Evolutionary conservation across 495 filamentous ascomycete genomes (phyloP), one percentile per base, ranked within the genome.

Genomic region (Elasticomyces elasticus): DNA sequence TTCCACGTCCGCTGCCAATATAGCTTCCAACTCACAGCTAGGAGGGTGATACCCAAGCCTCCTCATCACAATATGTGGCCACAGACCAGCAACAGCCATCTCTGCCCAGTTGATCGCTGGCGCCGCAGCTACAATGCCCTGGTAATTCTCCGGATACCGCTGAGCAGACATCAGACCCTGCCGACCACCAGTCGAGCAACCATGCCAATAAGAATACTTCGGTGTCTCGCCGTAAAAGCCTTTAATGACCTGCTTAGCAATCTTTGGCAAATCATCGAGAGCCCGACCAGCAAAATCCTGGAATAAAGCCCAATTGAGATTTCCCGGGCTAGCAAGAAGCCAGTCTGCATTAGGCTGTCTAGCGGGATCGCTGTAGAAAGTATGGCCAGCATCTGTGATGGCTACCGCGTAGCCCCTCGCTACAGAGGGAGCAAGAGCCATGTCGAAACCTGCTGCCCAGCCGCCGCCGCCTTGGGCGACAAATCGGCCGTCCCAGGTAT

Each of bases 401-500:
- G 51, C 61, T 9, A 50, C 51, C 7, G 51, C 49, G 25, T 55
- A 64, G 22, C 58, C 61, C 2, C 1, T 11, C 0, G 50, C 41
- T 11, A 61, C 22, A 10, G 31, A 22, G n/a, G 49, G 48, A 49
- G 58, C 54, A 6, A 61, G 54, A 12, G n/a, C 9, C n/a, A 20
- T 27, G 6, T 45, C 37, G 0, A 6, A 20, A 17, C 62, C 62
- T 0, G 62, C 53, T 0, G 53, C 37, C 27, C 33, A 59, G 12
- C 61, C 61, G 17, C 55, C 62, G 1, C 62, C 62, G 15, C 62
- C 62, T 24, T 49, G 47, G 6, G 47, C 64, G 28, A 59, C 48
- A 26, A 76, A 55, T 3, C 70, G 60, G 0, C 65, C 67, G 41
- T 76, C 75, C 68, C 70, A 76, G 35, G n/a, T n/a, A 7, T 61